Evolutionary conservation across 2,329 filamentous ascomycete genomes (phyloP), one percentile per base, ranked within the genome.

Genomic region (Pseudogymnoascus sp.): DNA sequence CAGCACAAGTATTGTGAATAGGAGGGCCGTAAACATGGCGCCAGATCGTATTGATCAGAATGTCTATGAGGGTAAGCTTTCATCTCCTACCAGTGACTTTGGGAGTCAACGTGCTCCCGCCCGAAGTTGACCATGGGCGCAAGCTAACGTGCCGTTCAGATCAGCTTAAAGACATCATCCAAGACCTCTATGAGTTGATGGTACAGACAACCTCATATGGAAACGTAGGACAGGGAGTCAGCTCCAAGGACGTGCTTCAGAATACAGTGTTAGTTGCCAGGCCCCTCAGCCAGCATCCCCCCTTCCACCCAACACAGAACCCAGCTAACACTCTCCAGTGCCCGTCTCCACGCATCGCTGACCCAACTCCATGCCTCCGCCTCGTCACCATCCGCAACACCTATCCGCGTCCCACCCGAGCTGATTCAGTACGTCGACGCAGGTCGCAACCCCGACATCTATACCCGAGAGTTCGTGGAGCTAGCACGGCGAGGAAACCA

Each of bases 401-500:
- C 79, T 43, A 83, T 84, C 4, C 75, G 74, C 34, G 80, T 88
- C 21, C 86, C 86, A 2, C 82, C 81, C 62, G 85, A 88, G 71
- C 80, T 89, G 11, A 79, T 89, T 66, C 79, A 85, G 71, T 90
- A 90, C 76, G 86, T 90, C 70, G 86, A 90, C 74, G 84, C 85
- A 72, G 86, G 87, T 51, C 85, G 87, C 61, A 90, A 90, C 77
- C 87, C 87, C 2, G 87, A 90, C 75, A 89, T 90, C 69, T 90
- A 90, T 79, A 90, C 87, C 63, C 81, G 87, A 71, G 87, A 90
- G 77, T 89, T 90, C 71, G 86, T 89, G 71, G 87, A 90, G 81
- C 79, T 87, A 62, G 85, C 87, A 23, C 78, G 86, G 63, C 79
- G 85, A 57, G 80, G 82, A 43, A 90, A 90, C 77, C 87, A 89